Evolutionary conservation across 75 land plant genomes (phyloP).

Genomic region (Cupressus sempervirens): DNA sequence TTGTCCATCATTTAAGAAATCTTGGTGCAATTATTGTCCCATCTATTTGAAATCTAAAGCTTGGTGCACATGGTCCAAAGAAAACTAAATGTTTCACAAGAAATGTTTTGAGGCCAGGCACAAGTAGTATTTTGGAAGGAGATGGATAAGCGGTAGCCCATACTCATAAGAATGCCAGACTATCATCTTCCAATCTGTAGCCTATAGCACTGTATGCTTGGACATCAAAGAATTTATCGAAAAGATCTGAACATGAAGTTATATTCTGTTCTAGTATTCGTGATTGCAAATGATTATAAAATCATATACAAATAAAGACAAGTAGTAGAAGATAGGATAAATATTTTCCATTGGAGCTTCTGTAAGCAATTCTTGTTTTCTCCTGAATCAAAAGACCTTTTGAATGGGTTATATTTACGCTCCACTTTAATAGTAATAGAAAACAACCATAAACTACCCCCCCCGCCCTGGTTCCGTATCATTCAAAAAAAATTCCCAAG

Average conservation of each 20-base stretch:
- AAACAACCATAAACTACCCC: too few species aligned
- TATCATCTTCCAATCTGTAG: constrained; percentile 11
- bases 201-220: not conserved
- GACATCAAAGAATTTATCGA: not conserved
- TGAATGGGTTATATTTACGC: too few species aligned
- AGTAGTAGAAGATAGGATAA: not conserved
- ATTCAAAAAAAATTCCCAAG: too few species aligned
- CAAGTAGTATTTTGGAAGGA: not conserved
- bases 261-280: not conserved
- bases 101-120: not conserved
- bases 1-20: not conserved
- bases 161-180: not conserved
- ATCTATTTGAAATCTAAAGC: constrained; percentile 1
- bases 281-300: not conserved
- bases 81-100: constrained; percentile 7
- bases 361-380: not conserved
- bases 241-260: not conserved
- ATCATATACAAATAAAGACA: not conserved
- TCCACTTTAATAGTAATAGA: too few species aligned
- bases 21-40: constrained; percentile 1
- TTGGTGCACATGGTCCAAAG: not conserved
- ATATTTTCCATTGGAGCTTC: not conserved
- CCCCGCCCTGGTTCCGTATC: too few species aligned
- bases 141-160: not conserved
- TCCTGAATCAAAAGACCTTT: too few species aligned